Conservation (phyloP, 805 yeast species). For the Starmerella sirachaensis region DNA sequence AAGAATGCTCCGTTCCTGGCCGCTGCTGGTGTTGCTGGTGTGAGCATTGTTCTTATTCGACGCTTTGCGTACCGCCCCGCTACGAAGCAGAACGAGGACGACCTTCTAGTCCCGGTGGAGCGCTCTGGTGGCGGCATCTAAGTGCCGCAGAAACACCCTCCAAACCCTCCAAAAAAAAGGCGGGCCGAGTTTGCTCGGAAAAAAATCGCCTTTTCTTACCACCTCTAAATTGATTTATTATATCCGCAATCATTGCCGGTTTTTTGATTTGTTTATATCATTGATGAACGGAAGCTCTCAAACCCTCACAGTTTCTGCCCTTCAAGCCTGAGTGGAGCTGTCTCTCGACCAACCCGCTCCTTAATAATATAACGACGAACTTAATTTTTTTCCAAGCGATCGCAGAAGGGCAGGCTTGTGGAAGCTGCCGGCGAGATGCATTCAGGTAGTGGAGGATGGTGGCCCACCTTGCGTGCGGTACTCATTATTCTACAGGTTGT, state of each 20-base stretch:
- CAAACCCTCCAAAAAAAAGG: not conserved
- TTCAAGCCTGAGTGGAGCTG: too few species aligned
- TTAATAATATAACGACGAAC: too few species aligned
- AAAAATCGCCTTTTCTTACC: constrained; percentile 14
- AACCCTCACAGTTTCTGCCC: too few species aligned
- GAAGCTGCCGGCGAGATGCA: too few species aligned
- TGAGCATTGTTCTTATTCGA: constrained; percentile 11
- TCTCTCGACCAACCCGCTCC: too few species aligned
- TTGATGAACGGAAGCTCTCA: too few species aligned
- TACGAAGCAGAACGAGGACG: constrained; percentile 23
- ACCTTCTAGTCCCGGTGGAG: constrained; percentile 28
- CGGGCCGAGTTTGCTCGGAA: constrained; percentile 1
- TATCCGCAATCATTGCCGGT: too few species aligned
- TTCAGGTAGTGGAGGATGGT: constrained; percentile 14
- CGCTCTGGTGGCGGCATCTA: constrained; percentile 31
- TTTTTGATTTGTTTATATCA: too few species aligned
- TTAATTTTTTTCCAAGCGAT: too few species aligned
- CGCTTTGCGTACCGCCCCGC: constrained; percentile 27
- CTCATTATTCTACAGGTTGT: constrained; percentile 2
- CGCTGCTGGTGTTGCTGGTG: constrained; percentile 12
- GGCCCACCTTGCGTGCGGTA: constrained; percentile 10
- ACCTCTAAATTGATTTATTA: too few species aligned
- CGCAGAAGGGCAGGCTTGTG: too few species aligned
- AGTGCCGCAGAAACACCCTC: not conserved
- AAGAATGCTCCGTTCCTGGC: constrained; percentile 3